phyloP scores from a whole-genome alignment of 2,329 filamentous ascomycete species.

The Venturia nashicola region DNA sequence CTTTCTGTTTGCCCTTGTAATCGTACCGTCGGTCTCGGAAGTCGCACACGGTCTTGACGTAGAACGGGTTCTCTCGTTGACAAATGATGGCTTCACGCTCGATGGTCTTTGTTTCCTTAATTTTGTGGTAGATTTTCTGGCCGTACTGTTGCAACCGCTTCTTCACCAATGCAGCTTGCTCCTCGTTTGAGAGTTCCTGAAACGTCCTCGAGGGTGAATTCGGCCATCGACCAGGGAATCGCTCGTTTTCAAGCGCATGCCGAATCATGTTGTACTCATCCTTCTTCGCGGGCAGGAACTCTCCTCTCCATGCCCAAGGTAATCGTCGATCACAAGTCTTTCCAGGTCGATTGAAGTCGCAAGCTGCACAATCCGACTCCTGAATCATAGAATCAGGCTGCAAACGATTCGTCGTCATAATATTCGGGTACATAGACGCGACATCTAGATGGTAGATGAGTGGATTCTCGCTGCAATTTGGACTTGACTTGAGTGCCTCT shows the following conservation, averaged over 20 bases:
- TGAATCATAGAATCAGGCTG: constrained; percentile 99
- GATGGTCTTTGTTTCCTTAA: constrained; percentile 86
- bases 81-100: constrained; percentile 96
- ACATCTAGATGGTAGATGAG: constrained; percentile 98
- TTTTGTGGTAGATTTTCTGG: constrained; percentile 99
- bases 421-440: constrained; percentile 98
- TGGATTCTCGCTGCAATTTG: constrained; percentile 72
- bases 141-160: constrained; percentile 88
- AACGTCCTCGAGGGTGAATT: constrained; percentile 63
- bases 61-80: constrained; percentile 95
- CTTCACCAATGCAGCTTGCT: constrained; percentile 67
- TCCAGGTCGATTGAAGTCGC: constrained; percentile 93
- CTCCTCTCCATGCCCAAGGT: constrained; percentile 97
- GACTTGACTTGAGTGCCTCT: constrained; percentile 62
- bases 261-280: constrained; percentile 99
- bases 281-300: constrained; percentile 88
- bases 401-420: constrained; percentile 97
- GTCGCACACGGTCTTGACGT: constrained; percentile 88
- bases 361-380: constrained; percentile 90
- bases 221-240: constrained; percentile 68
- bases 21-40: constrained; percentile 97
- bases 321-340: constrained; percentile 92
- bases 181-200: constrained; percentile 66
- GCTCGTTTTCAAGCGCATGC: constrained; percentile 80
- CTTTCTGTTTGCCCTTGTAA: constrained; percentile 95